Percentiles rank a stretch among this genome's conserved stretches.
Evolutionary conservation across 2,329 filamentous ascomycete genomes (phyloP).

Genomic region (Dryadomyces quercus-mongolicae): DNA sequence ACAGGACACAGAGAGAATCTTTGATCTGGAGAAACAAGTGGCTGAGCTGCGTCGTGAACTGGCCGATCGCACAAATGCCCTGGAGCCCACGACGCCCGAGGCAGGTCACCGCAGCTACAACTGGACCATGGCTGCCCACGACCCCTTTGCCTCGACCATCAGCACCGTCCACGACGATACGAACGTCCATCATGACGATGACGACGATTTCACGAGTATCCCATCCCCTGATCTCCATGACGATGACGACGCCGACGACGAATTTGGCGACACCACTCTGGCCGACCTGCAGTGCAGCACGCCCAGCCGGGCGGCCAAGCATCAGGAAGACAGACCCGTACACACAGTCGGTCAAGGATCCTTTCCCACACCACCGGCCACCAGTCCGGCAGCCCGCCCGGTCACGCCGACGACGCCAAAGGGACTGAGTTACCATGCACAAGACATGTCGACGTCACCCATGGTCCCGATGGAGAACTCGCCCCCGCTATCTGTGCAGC

Average conservation of each 20-base stretch:
- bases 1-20: constrained; percentile 30
- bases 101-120: constrained; percentile 22
- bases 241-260: constrained; percentile 20
- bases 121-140: constrained; percentile 38
- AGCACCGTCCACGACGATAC: constrained; percentile 15
- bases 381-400: constrained; percentile 30
- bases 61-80: constrained; percentile 4
- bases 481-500: not conserved
- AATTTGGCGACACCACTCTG: constrained; percentile 38
- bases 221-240: not conserved
- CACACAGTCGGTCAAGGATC: constrained; percentile 19
- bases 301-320: constrained; percentile 23
- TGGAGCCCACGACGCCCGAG: constrained; percentile 11
- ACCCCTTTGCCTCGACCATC: constrained; percentile 26
- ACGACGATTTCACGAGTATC: constrained; percentile 21
- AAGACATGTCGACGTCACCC: constrained; percentile 7
- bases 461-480: not conserved
- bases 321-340: constrained; percentile 14
- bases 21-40: constrained; percentile 24
- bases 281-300: constrained; percentile 40
- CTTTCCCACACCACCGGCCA: constrained; percentile 43
- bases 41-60: constrained; percentile 20
- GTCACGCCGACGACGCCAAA: constrained; percentile 2
- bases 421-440: not conserved
- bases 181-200: constrained; percentile 23